phyloP scores from a whole-genome alignment of 2,329 filamentous ascomycete genomes.

The Pseudohalonectria lignicola region DNA sequence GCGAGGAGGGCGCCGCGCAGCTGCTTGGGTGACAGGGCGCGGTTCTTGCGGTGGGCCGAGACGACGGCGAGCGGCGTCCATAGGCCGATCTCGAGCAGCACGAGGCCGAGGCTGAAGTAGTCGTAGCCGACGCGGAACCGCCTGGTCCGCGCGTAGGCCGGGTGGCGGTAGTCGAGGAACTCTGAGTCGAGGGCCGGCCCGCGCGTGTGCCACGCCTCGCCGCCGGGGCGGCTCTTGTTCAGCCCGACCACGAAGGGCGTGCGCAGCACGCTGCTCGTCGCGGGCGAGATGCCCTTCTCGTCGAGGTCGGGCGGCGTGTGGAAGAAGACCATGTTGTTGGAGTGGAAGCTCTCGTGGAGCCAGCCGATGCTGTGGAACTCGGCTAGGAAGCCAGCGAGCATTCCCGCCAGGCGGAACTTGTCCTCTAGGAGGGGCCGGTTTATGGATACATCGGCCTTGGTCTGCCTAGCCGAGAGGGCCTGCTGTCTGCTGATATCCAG shows the following conservation, averaged over 20 bases:
- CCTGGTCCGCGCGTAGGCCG: not conserved
- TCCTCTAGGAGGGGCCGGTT: not conserved
- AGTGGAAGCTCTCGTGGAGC: conserved; percentile 7
- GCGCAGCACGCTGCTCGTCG: not conserved
- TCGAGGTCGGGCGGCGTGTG: not conserved
- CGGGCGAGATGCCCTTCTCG: not conserved
- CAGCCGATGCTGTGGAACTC: conserved; percentile 5
- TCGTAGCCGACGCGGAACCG: conserved; percentile 13
- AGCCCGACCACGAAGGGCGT: conserved; percentile 4
- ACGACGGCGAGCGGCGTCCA: conserved; percentile 14
- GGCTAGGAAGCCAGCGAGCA: conserved; percentile 1
- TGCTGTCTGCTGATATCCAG: not conserved
- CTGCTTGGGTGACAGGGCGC: not conserved
- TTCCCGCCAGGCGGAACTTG: conserved; percentile 1
- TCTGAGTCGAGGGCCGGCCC: not conserved
- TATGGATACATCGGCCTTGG: not conserved
- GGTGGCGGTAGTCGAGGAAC: conserved; percentile 3
- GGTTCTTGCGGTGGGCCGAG: conserved; percentile 3
- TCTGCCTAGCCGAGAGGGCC: not conserved
- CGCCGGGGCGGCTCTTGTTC: conserved; percentile 5
- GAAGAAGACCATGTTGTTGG: conserved; percentile 7
- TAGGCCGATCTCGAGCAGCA: conserved; percentile 34
- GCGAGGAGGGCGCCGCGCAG: not conserved
- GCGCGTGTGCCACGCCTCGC: conserved; percentile 1
- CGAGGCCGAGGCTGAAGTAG: conserved; percentile 34